Base-by-base conservation (phyloP, 2,329 filamentous ascomycete species). In the Mycosphaerella arachidis region DNA sequence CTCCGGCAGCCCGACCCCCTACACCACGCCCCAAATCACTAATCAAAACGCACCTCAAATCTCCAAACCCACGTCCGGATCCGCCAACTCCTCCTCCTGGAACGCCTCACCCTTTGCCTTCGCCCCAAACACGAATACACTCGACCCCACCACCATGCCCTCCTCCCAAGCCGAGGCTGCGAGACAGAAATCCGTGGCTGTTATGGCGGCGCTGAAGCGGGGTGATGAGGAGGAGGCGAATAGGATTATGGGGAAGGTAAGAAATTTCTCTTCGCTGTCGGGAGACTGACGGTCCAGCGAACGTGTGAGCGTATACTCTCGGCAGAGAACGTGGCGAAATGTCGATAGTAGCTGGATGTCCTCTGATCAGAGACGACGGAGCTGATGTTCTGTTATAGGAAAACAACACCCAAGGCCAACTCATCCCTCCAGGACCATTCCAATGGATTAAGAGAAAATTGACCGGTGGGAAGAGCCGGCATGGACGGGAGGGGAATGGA, bases 391-490 rank as follows among this genome's bases (percentile, higher is more conserved):
- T n/a, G 45, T 9, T 16, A 48, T n/a, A 55, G 31, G 48, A 48
- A 12, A 40, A 56, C 27, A 54, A 54, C 10, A 29, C 33, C 18
- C 54, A 53, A 27, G 58, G 54, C 4, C 40, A 50, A 50, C 18
- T 43, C 16, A 30, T 60, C 4, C 13, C 30, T 13, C 37, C 48
- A 13, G n/a, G 43, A 40, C 46, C 52, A 24, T n/a, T 63, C 40
- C 29, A 45, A 27, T 61, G 58, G 33, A 57, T 59, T 20, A 59
- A 46, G 40, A 27, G 48, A 46, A 65, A 58, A 52, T 30, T 63
- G n/a, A 56, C 55, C 9, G 37, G 55, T 16, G 37, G 37, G 37
- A 43, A 53, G 31, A 56, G 29, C 12, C 12, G 8, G 31, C 4
- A 35, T 35, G 31, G 31, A 20, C 20, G 57, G 56, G 48, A 20